Evolutionary conservation across 257 asterid genomes (phyloP).

Genomic region (Solanum ossicruentum): DNA sequence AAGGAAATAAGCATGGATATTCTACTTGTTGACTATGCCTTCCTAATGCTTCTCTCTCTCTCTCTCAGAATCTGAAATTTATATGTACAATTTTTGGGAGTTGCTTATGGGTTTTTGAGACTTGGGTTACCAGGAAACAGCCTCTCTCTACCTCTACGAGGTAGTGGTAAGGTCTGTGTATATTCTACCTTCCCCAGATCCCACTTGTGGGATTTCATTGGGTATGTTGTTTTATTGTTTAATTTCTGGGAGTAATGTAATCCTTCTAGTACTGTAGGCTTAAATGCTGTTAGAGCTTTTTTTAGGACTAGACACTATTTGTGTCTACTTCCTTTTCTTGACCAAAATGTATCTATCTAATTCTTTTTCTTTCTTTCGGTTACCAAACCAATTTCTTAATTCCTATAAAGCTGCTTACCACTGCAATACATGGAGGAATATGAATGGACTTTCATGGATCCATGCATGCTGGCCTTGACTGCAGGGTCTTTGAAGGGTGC

Average conservation of each 20-base stretch:
- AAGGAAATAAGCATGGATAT: background rate
- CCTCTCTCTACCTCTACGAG: too few relatives aligned
- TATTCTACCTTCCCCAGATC: too few relatives aligned
- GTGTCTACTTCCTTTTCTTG: background rate
- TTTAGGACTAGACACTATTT: background rate
- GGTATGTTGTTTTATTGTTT: too few relatives aligned
- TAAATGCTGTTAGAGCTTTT: background rate
- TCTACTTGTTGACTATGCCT: background rate
- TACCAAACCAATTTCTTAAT: background rate
- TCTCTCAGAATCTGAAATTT: background rate
- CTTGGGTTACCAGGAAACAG: too few relatives aligned
- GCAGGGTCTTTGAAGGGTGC: background rate
- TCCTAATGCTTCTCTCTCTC: background rate
- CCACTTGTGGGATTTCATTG: too few relatives aligned
- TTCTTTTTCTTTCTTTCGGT: background rate
- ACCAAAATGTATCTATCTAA: background rate
- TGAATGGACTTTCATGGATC: background rate
- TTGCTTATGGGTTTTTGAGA: too few relatives aligned
- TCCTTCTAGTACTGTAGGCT: background rate
- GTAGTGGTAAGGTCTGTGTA: too few relatives aligned
- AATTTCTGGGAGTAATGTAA: background rate
- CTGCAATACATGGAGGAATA: background rate
- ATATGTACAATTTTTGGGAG: background rate
- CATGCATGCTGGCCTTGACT: background rate
- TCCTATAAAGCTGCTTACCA: background rate